These are phyloP conservation scores for Salix viminalis DNA, from an alignment of 345 rosid genomes.

Conservation along the genomic window DNA sequence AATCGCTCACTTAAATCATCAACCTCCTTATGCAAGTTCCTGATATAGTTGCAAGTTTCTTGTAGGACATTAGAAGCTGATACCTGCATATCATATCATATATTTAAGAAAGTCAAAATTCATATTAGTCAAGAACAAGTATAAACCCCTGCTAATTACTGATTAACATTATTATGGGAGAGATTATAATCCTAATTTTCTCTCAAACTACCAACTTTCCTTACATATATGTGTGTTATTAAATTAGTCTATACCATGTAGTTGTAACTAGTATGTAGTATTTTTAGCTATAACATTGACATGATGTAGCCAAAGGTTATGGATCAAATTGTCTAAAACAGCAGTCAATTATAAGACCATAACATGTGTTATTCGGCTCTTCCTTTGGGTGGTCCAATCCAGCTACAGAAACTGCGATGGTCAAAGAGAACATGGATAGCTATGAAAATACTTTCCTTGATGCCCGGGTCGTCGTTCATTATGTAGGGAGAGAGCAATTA, in stretches of 20 bases:
- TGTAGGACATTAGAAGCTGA: constrained; percentile 89
- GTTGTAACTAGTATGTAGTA: no score
- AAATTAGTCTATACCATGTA: no score
- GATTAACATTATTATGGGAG: background rate
- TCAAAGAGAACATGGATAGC: constrained; percentile 20
- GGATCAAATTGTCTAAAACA: background rate
- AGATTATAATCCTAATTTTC: background rate
- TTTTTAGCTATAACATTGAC: no score
- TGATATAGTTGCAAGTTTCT: constrained; percentile 91
- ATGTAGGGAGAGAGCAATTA: background rate
- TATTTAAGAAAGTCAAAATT: background rate
- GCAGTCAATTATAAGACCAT: background rate
- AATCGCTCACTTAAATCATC: constrained; percentile 84
- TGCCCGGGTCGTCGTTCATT: constrained; percentile 5
- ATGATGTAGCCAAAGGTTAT: background rate
- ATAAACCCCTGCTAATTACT: background rate
- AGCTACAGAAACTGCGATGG: constrained; percentile 16
- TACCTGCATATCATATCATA: constrained; percentile 33
- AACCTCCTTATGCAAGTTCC: constrained; percentile 81
- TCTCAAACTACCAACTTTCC: background rate
- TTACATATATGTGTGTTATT: no score
- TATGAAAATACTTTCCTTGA: constrained; percentile 19
- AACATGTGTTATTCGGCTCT: background rate
- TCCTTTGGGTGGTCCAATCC: constrained; percentile 5
- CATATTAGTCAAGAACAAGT: background rate